Evolutionary conservation across 768 basidiomycete species (phyloP).

Genomic region (Scleroderma bovista): DNA sequence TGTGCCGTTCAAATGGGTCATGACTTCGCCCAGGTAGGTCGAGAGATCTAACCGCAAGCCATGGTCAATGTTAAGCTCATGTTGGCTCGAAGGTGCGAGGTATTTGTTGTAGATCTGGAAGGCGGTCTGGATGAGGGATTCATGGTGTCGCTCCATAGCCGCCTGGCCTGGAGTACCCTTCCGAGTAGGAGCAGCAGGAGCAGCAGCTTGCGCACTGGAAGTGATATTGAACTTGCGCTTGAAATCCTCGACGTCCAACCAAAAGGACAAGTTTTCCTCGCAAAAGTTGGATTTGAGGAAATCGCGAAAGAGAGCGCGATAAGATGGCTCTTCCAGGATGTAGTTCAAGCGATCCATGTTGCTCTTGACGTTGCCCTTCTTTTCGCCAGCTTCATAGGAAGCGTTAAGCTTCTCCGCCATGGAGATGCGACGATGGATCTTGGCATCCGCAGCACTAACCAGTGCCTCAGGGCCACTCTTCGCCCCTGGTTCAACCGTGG

Average conservation of each 20-base stretch:
- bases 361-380: slow-evolving; percentile 61
- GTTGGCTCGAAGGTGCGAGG: slow-evolving; percentile 90
- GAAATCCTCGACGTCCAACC: slow-evolving; percentile 96
- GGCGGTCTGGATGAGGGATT: slow-evolving; percentile 89
- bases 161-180: slow-evolving; percentile 65
- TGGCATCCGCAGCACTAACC: slow-evolving; percentile 42
- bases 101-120: slow-evolving; percentile 93
- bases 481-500: slow-evolving; percentile 15
- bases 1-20: slow-evolving; percentile 71
- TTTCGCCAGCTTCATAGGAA: slow-evolving; percentile 47
- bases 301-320: slow-evolving; percentile 89
- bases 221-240: slow-evolving; percentile 95
- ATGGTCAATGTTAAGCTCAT: slow-evolving; percentile 98
- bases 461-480: slow-evolving; percentile 23
- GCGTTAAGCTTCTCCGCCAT: slow-evolving; percentile 68
- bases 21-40: slow-evolving; percentile 87
- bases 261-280: slow-evolving; percentile 97
- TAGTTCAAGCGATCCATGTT: slow-evolving; percentile 87
- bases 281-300: slow-evolving; percentile 93
- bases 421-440: slow-evolving; percentile 74
- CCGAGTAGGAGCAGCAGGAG: slow-evolving; percentile 30
- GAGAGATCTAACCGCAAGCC: slow-evolving; percentile 91
- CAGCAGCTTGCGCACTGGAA: slow-evolving; percentile 75
- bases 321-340: slow-evolving; percentile 88
- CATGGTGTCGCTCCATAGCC: slow-evolving; percentile 97